Conservation (phyloP, 2,329 filamentous ascomycete species). For the Talaromyces pinophilus region DNA sequence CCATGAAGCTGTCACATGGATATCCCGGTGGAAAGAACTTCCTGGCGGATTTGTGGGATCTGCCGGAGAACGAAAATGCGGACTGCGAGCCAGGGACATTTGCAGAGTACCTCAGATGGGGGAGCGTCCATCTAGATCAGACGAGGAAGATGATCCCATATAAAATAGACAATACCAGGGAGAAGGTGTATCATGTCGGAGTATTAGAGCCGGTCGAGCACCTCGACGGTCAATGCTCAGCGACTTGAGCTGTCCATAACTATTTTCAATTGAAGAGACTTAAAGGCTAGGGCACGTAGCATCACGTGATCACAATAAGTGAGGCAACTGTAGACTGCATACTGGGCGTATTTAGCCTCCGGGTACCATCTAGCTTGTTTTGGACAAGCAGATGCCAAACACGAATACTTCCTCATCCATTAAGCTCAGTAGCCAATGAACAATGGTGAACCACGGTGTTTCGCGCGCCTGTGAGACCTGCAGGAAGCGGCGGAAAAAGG, state of each 20-base stretch:
- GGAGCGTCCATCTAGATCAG: conserved; percentile 8
- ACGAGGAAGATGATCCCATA: conserved; percentile 5
- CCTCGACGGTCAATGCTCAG: not conserved
- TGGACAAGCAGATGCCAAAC: too few relatives aligned
- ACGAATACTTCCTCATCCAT: too few relatives aligned
- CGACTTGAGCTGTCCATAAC: not conserved
- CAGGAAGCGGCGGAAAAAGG: too few relatives aligned
- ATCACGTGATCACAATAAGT: too few relatives aligned
- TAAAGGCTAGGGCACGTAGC: too few relatives aligned
- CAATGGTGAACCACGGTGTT: too few relatives aligned
- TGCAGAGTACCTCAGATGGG: conserved; percentile 8
- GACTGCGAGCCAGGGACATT: conserved; percentile 1
- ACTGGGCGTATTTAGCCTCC: too few relatives aligned
- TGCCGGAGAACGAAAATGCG: not conserved
- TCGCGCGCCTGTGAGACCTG: too few relatives aligned
- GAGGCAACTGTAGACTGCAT: too few relatives aligned
- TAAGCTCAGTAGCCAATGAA: too few relatives aligned
- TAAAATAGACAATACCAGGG: conserved; percentile 7
- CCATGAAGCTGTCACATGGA: not conserved
- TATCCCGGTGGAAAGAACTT: not conserved
- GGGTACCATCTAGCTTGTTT: too few relatives aligned
- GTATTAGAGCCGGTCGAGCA: not conserved
- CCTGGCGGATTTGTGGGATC: not conserved
- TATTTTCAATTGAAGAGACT: too few relatives aligned
- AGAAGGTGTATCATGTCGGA: conserved; percentile 1